These are phyloP conservation scores for Ramularia endophylla DNA, from an alignment of 2,329 filamentous ascomycete species.

Conservation along the genomic window DNA sequence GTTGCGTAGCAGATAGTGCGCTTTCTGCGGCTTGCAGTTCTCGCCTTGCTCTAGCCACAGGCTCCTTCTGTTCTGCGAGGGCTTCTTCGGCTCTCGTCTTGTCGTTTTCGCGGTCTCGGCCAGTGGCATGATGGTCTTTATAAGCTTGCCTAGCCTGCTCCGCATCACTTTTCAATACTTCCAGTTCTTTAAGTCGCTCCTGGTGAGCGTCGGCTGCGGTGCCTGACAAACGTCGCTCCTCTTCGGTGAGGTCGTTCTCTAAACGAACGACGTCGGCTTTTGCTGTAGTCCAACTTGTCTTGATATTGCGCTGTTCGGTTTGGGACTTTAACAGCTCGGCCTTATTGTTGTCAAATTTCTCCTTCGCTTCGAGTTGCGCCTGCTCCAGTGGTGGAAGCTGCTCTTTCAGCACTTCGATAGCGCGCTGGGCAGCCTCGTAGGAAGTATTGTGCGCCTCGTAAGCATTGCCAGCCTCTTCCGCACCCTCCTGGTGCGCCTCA, in stretches of 20 bases:
- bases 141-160: conserved; percentile 39
- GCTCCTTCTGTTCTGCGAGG: conserved; percentile 20
- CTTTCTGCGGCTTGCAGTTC: conserved; percentile 31
- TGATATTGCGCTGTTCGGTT: conserved; percentile 61
- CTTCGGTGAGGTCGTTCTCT: conserved; percentile 45
- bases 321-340: conserved; percentile 20
- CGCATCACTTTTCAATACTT: conserved; percentile 40
- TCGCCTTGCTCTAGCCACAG: conserved; percentile 6
- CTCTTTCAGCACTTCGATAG: conserved; percentile 29
- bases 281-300: conserved; percentile 50
- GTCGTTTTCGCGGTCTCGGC: conserved; percentile 31
- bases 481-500: conserved; percentile 32
- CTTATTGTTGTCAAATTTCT: conserved; percentile 41
- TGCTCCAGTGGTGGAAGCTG: conserved; percentile 42
- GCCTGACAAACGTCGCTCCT: conserved; percentile 53
- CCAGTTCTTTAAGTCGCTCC: conserved; percentile 53
- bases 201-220: conserved; percentile 65
- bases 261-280: conserved; percentile 39
- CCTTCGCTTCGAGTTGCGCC: conserved; percentile 44
- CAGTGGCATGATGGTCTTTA: conserved; percentile 37
- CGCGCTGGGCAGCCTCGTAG: conserved; percentile 32
- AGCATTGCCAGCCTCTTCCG: conserved; percentile 39
- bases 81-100: conserved; percentile 32
- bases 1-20: conserved; percentile 47
- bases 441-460: conserved; percentile 41